Base-by-base conservation (phyloP, 2,329 filamentous ascomycete genomes). In the Talaromyces sp. region DNA sequence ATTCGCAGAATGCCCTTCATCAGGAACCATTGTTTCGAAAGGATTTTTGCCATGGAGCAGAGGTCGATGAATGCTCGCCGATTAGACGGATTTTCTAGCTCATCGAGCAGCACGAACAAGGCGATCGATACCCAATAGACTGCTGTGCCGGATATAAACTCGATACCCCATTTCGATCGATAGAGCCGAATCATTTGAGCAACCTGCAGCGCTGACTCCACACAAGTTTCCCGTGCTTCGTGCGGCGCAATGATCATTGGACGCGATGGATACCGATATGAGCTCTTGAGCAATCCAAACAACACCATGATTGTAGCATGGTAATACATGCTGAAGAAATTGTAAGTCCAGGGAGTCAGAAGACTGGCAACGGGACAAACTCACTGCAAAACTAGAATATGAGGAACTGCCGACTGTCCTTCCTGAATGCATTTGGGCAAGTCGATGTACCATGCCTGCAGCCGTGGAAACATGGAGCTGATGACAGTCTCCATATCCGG, bases 281-380 rank as follows among this genome's bases (percentile, higher is more conserved):
- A 63, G 22, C 60, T 61, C 63, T 69, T 71, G 11, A 73, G 27
- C 17, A 67, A 53, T 3, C 67, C 73, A 63, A 74, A 78, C 1
- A 79, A 68, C 1, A 70, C 69, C 36, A 78, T 74, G 10, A 78
- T 68, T n/a, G 77, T 70, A n/a, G 72, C 67, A 59, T 80, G 74
- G 51, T 78, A 76, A 51, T 78, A 74, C 68, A 79, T 76, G 53
- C 77, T 79, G 67, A 67, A 61, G 67, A 63, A 63, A 19, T 5
- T 8, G 5, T 31, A n/a, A 58, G 19, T 34, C 54, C 5, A n/a
- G 22, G 22, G 45, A 2, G 3, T 13, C 5, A 49, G 5, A 17
- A n/a, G 13, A 27, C 19, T 22, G 43, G 13, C 11, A 13, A 51
- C 5, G 13, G 47, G 13, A 51, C 15, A 6, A 27, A 67, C 70